These are phyloP conservation scores for Clonostachys sp. DNA, from an alignment of 2,329 filamentous ascomycete genomes.

Conservation along the genomic window DNA sequence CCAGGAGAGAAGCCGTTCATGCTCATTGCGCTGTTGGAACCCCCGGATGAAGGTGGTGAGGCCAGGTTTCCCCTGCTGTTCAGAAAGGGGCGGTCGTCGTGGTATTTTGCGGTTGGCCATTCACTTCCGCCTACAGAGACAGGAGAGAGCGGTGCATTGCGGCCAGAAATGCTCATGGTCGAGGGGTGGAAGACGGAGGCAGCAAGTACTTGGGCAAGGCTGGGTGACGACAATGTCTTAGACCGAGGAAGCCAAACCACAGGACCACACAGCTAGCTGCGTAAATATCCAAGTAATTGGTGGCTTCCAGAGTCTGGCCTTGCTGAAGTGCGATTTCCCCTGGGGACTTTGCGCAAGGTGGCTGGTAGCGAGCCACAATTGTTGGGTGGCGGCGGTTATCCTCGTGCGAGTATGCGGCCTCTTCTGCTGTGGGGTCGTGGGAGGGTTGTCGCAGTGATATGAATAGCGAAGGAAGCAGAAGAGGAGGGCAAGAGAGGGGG, in stretches of 20 bases:
- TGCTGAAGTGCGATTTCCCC: no score
- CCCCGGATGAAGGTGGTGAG: conserved; percentile 67
- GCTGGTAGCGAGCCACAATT: no score
- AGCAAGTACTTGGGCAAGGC: not conserved
- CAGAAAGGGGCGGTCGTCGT: conserved; percentile 47
- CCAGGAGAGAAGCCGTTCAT: conserved; percentile 55
- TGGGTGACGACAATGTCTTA: not conserved
- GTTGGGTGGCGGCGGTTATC: no score
- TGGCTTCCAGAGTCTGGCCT: not conserved
- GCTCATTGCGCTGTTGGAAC: conserved; percentile 48
- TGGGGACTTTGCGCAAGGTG: no score
- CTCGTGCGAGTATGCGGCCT: no score
- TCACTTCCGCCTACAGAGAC: conserved; percentile 81
- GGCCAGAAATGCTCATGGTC: conserved; percentile 57
- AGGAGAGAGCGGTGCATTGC: conserved; percentile 75
- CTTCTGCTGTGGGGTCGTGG: no score
- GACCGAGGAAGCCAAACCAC: not conserved
- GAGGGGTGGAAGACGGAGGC: conserved; percentile 6
- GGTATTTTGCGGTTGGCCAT: conserved; percentile 69
- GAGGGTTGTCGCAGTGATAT: no score
- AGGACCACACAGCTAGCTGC: not conserved
- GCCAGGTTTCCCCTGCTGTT: conserved; percentile 55
- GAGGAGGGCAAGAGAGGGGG: no score
- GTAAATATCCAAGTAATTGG: not conserved
- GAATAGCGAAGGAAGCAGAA: no score